Evolutionary conservation across 2,329 filamentous ascomycete genomes (phyloP).

Genomic region (Pyrenophora graminea): DNA sequence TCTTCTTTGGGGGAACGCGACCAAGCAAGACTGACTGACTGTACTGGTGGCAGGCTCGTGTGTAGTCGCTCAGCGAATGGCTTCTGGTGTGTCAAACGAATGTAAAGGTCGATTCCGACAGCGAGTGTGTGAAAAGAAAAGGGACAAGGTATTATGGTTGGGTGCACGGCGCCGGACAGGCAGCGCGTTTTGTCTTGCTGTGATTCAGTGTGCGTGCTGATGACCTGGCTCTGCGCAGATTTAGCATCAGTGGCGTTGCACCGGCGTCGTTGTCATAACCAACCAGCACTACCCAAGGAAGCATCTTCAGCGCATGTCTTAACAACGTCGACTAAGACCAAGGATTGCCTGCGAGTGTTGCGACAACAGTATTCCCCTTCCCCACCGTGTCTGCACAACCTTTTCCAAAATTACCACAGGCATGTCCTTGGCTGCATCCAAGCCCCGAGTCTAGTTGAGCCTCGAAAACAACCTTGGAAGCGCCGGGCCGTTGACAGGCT

Average conservation of each 20-base stretch:
- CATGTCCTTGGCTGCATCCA: background rate
- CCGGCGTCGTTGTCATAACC: constrained; percentile 4
- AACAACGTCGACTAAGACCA: background rate
- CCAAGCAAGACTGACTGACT: background rate
- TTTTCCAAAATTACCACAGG: background rate
- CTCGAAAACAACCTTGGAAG: constrained; percentile 2
- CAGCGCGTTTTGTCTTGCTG: constrained; percentile 30
- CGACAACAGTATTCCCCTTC: background rate
- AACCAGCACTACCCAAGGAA: constrained; percentile 3
- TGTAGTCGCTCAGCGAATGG: constrained; percentile 1
- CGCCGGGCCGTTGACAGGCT: constrained; percentile 13
- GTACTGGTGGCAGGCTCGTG: background rate
- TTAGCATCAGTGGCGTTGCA: constrained; percentile 29
- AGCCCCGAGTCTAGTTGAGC: constrained; percentile 1
- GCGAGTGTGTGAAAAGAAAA: constrained; percentile 31
- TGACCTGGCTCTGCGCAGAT: constrained; percentile 35
- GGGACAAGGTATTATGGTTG: constrained; percentile 16
- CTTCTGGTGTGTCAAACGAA: constrained; percentile 14
- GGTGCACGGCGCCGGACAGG: constrained; percentile 20
- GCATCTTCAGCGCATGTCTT: too few species aligned
- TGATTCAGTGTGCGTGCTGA: constrained; percentile 30
- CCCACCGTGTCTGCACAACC: constrained; percentile 20
- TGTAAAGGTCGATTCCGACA: constrained; percentile 17
- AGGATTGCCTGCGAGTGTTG: background rate
- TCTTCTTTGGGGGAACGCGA: too few species aligned